Evolutionary conservation across 2,329 filamentous ascomycete genomes (phyloP).

Genomic region (Trichoderma oligosporum): DNA sequence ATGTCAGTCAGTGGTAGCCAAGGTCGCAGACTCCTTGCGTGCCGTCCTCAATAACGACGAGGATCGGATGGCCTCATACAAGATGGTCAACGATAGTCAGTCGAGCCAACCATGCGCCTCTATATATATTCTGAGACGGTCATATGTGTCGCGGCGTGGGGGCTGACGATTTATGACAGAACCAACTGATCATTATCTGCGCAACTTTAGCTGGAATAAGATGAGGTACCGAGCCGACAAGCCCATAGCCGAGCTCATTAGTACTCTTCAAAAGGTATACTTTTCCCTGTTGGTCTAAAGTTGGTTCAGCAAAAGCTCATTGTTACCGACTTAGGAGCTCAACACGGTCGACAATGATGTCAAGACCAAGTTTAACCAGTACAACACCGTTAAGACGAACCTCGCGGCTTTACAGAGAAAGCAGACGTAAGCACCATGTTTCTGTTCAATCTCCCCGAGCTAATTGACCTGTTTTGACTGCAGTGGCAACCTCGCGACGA

Average conservation of each 20-base stretch:
- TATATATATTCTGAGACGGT: too few relatives aligned
- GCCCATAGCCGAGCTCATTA: slow-evolving; percentile 79
- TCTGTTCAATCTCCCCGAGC: background rate
- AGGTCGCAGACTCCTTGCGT: slow-evolving; percentile 82
- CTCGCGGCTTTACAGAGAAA: slow-evolving; percentile 77
- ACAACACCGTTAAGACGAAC: slow-evolving; percentile 85
- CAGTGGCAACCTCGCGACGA: slow-evolving; percentile 89
- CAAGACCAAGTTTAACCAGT: slow-evolving; percentile 89
- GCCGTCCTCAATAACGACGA: slow-evolving; percentile 81
- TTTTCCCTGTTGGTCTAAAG: background rate
- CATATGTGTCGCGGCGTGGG: background rate
- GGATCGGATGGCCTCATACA: slow-evolving; percentile 77
- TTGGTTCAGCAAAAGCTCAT: background rate
- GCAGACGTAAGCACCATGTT: slow-evolving; percentile 64
- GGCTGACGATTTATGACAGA: slow-evolving; percentile 52
- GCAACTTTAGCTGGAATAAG: slow-evolving; percentile 92
- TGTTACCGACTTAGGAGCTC: slow-evolving; percentile 61
- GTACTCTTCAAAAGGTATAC: slow-evolving; percentile 77
- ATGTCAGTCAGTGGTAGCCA: slow-evolving; percentile 78
- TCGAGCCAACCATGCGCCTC: slow-evolving; percentile 17
- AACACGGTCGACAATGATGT: slow-evolving; percentile 92
- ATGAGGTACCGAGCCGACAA: slow-evolving; percentile 95
- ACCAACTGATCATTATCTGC: slow-evolving; percentile 90
- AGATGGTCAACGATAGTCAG: slow-evolving; percentile 91
- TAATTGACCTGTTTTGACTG: background rate